phyloP scores from a whole-genome alignment of 2,329 filamentous ascomycete genomes.

The Sporothrix schenckii region DNA sequence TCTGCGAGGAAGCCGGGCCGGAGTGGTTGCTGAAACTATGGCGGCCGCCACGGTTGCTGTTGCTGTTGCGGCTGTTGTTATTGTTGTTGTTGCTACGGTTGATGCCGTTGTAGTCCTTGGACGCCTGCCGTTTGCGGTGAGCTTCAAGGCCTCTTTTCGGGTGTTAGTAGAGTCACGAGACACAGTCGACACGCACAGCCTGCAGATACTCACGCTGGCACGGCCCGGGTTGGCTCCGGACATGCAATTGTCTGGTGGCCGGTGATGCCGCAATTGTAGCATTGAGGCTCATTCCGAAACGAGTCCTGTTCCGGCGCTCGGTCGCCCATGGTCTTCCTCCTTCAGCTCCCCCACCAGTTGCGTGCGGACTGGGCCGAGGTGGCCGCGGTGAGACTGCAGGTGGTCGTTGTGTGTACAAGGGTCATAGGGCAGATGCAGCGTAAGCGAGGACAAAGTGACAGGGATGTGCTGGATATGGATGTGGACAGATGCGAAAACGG shows the following conservation, averaged over 20 bases:
- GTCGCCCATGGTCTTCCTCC: slow-evolving; percentile 35
- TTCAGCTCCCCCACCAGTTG: slow-evolving; percentile 13
- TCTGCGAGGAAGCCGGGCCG: slow-evolving; percentile 36
- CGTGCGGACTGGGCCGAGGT: background rate
- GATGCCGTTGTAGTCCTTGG: slow-evolving; percentile 14
- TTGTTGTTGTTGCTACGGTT: no score
- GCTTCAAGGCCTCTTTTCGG: slow-evolving; percentile 37
- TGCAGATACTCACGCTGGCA: slow-evolving; percentile 53
- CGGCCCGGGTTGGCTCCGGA: slow-evolving; percentile 53
- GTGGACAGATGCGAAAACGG: background rate
- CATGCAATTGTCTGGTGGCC: slow-evolving; percentile 59
- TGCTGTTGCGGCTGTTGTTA: slow-evolving; percentile 7
- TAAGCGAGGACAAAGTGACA: background rate
- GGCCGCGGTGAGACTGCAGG: background rate
- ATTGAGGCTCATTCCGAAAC: slow-evolving; percentile 45
- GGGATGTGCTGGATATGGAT: background rate
- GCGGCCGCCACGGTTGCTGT: background rate
- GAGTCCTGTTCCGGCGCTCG: slow-evolving; percentile 41
- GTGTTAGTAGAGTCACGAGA: background rate
- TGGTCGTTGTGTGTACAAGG: background rate
- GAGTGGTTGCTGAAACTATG: slow-evolving; percentile 23
- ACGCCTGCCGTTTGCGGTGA: slow-evolving; percentile 37
- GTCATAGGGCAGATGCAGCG: background rate
- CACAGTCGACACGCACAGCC: no score
- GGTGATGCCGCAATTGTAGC: slow-evolving; percentile 57